Evolutionary conservation across 805 yeast genomes (phyloP), one percentile per base, ranked within the genome.

Genomic region (Kazachstania bromeliacearum): DNA sequence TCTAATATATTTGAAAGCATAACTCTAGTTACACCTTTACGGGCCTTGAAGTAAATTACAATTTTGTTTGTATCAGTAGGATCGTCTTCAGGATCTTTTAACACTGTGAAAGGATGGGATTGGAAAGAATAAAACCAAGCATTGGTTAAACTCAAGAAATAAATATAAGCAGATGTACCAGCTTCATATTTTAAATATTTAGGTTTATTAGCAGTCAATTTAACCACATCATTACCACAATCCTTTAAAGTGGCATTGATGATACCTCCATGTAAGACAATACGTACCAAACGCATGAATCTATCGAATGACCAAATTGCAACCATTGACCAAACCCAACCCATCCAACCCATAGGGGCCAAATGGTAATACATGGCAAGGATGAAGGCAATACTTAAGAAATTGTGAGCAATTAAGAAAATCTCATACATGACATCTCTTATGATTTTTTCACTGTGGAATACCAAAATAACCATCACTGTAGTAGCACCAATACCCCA

Each of bases 21-120:
- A 23, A 60, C 60, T 36, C 54, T 65, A 12, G 85, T 76, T 36
- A 75, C 55, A 39, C 85, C 85, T n/a, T 66, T 66, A 52, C 75
- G 74, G 14, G 67, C 68, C 48, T 70, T 73, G 47, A 73, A 64
- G 44, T 62, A 67, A 33, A 72, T 57, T 2, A 62, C 57, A 7
- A 73, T 16, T 17, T 41, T 39, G 19, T 41, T 40, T 10, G 45
- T 31, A 19, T 47, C 39, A 5, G 26, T 49, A 31, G 59, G 55
- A 41, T 63, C 59, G 26, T 60, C 59, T 30, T 61, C 55, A 2
- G 59, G 54, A 5, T 54, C 55, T 4, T 71, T 59, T 34, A 72
- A 60, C 5, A 73, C 55, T 1, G 88, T 77, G 58, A 83, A 80
- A 4, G 89, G 89, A 53, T 81, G 87, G 4, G 80, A 72, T 53